Percentiles rank a stretch among this genome's conserved stretches.
phyloP scores from a whole-genome alignment of 2,329 filamentous ascomycete genomes.

The Aspergillus sp. region DNA sequence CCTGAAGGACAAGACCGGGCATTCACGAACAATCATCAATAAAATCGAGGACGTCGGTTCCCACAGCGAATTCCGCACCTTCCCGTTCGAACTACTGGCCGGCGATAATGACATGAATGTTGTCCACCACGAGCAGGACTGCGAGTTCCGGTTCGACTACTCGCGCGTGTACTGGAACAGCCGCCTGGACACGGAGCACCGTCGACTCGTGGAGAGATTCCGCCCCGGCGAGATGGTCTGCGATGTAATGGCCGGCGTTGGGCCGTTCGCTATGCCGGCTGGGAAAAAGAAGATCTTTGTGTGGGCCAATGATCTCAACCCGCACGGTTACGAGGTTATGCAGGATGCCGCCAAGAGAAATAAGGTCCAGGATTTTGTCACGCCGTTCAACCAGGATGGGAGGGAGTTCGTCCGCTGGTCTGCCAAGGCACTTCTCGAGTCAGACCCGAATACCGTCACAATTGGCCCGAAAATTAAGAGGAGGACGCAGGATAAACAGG shows the following conservation, averaged over 20 bases:
- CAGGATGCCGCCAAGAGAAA: constrained; percentile 62
- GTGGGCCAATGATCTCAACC: constrained; percentile 95
- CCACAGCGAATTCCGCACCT: constrained; percentile 80
- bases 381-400: constrained; percentile 72
- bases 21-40: constrained; percentile 84
- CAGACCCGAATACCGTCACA: constrained; percentile 43
- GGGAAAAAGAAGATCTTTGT: constrained; percentile 86
- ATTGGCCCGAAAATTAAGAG: constrained; percentile 33
- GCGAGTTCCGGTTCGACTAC: constrained; percentile 88
- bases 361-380: constrained; percentile 69
- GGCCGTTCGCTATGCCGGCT: constrained; percentile 86
- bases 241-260: constrained; percentile 96
- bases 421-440: constrained; percentile 45
- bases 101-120: constrained; percentile 78
- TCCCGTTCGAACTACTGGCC: constrained; percentile 80
- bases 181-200: constrained; percentile 80
- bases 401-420: constrained; percentile 67
- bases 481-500: constrained; percentile 20
- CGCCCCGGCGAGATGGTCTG: constrained; percentile 77
- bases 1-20: constrained; percentile 78
- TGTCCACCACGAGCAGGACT: constrained; percentile 69
- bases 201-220: constrained; percentile 67
- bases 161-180: constrained; percentile 98
- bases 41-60: constrained; percentile 83
- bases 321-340: constrained; percentile 70